Conservation (phyloP, 1,284 basidiomycete genomes). For the Boletus sp. region DNA sequence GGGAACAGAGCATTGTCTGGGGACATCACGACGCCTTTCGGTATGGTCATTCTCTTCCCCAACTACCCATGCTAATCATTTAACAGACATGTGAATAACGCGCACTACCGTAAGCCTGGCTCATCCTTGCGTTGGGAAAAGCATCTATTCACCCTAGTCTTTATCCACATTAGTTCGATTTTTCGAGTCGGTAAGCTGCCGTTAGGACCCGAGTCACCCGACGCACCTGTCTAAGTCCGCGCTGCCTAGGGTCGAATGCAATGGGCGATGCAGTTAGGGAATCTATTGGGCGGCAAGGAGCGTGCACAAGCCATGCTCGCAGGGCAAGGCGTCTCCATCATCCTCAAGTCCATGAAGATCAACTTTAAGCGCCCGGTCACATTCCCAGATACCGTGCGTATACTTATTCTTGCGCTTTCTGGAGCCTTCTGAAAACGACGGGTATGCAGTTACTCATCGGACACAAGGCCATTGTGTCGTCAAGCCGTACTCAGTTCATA, state of each 20-base stretch:
- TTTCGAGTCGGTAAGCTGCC: constrained; percentile 55
- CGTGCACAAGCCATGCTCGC: constrained; percentile 53
- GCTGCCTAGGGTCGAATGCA: constrained; percentile 52
- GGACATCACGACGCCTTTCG: constrained; percentile 74
- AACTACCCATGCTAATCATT: background rate
- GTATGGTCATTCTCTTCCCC: constrained; percentile 38
- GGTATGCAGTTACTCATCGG: constrained; percentile 54
- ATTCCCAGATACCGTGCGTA: constrained; percentile 64
- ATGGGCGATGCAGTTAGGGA: constrained; percentile 56
- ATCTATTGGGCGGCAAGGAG: constrained; percentile 53
- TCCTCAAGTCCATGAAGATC: constrained; percentile 65
- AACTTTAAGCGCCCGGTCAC: constrained; percentile 65
- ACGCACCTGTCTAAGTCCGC: background rate
- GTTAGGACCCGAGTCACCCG: background rate
- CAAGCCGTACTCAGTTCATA: constrained; percentile 42
- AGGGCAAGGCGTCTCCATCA: constrained; percentile 61
- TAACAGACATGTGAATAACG: constrained; percentile 72
- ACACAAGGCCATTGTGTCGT: constrained; percentile 39
- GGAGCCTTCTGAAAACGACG: constrained; percentile 1
- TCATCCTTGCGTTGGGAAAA: background rate
- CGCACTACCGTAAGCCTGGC: constrained; percentile 52
- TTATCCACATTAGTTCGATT: constrained; percentile 47
- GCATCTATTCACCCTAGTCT: background rate
- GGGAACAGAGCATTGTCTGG: constrained; percentile 71
- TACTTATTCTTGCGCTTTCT: background rate